phyloP scores from a whole-genome alignment of 179 eudicot species.

The Carnegiea gigantea region DNA sequence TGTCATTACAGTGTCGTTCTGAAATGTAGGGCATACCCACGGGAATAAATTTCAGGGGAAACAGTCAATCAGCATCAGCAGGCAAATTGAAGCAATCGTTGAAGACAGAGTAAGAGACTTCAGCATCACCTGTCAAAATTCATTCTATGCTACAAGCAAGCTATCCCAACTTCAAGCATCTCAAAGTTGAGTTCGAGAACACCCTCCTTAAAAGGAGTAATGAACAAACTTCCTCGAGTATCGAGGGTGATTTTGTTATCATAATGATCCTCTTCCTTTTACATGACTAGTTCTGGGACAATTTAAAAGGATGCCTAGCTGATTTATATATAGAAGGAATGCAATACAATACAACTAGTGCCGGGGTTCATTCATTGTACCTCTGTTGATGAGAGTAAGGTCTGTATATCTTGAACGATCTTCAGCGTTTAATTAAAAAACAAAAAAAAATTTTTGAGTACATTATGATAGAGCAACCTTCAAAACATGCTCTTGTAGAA shows the following conservation, averaged over 20 bases:
- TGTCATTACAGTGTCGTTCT: slow-evolving; percentile 3
- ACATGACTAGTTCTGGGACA: no score
- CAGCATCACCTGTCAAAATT: background rate
- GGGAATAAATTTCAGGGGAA: background rate
- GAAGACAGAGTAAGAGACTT: background rate
- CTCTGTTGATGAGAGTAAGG: no score
- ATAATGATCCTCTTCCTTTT: no score
- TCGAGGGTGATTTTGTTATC: background rate
- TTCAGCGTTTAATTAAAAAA: no score
- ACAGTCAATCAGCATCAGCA: background rate
- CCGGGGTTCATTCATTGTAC: no score
- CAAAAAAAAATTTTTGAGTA: no score
- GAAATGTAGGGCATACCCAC: background rate
- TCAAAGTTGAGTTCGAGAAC: background rate
- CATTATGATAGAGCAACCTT: no score
- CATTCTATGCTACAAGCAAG: background rate
- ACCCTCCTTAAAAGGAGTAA: background rate
- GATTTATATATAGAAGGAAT: no score
- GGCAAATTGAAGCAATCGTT: background rate
- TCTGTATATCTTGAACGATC: no score
- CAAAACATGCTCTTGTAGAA: no score
- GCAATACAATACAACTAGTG: no score
- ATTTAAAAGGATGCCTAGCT: no score
- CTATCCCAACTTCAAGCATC: background rate
- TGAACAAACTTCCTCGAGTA: background rate